These are phyloP conservation scores for Arthrobotrys sphaeroides DNA, from an alignment of 2,329 filamentous ascomycete species.

Conservation along the genomic window DNA sequence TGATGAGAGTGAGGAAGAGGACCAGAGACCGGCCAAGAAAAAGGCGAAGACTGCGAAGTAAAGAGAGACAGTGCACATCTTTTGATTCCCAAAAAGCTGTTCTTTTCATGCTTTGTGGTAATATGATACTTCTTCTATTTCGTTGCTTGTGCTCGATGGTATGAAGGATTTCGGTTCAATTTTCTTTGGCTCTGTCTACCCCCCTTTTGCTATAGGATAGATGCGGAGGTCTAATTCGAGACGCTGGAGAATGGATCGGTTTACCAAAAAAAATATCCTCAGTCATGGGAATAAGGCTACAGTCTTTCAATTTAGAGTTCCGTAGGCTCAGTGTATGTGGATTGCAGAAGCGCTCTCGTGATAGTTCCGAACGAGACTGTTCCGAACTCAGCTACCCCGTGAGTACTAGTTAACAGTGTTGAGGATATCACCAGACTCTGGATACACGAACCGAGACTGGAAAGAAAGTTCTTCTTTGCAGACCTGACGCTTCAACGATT, in stretches of 20 bases:
- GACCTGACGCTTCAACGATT: no score
- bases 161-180: background rate
- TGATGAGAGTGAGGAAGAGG: conserved; percentile 63
- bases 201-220: background rate
- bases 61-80: no score
- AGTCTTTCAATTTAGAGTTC: no score
- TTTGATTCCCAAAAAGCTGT: background rate
- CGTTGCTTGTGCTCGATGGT: background rate
- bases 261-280: background rate
- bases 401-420: no score
- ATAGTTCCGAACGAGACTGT: no score
- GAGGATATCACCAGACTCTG: no score
- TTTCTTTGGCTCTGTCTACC: background rate
- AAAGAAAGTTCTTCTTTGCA: no score
- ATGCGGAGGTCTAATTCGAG: background rate
- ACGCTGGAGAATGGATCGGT: background rate
- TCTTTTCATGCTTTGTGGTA: background rate
- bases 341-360: no score
- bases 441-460: no score
- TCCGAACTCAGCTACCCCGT: no score
- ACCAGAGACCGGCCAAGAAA: conserved; percentile 62
- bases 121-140: background rate
- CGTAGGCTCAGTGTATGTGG: no score
- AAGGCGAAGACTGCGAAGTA: conserved; percentile 58
- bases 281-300: no score